phyloP scores from a whole-genome alignment of 2,329 filamentous ascomycete genomes.

The Penicillium sp. region DNA sequence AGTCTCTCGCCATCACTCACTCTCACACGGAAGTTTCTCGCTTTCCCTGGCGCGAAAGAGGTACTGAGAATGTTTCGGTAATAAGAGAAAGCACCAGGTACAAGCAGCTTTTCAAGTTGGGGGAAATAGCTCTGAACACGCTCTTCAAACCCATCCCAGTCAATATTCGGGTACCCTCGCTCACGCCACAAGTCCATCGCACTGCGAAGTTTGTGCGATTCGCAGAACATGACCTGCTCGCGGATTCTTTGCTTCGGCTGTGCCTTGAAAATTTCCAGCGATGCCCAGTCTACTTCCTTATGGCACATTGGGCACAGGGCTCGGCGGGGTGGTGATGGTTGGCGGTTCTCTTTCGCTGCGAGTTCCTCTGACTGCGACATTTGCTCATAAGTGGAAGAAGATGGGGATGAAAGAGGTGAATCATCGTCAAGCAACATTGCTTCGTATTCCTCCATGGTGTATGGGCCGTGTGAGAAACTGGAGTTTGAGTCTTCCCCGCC shows the following conservation, averaged over 20 bases:
- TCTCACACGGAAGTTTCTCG: slow-evolving; percentile 58
- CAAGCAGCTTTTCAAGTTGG: slow-evolving; percentile 59
- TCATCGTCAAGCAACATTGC: slow-evolving; percentile 23
- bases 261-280: slow-evolving; percentile 53
- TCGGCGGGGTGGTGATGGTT: slow-evolving; percentile 8
- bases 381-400: slow-evolving; percentile 19
- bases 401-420: slow-evolving; percentile 30
- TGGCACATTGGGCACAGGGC: slow-evolving; percentile 66
- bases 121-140: slow-evolving; percentile 58
- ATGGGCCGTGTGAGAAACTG: slow-evolving; percentile 29
- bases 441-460: slow-evolving; percentile 18
- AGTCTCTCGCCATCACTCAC: slow-evolving; percentile 43
- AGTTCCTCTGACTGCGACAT: slow-evolving; percentile 14
- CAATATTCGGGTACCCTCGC: slow-evolving; percentile 65
- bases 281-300: slow-evolving; percentile 53
- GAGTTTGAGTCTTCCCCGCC: slow-evolving; percentile 18
- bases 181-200: slow-evolving; percentile 51
- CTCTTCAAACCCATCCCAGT: slow-evolving; percentile 62
- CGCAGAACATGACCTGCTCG: slow-evolving; percentile 56
- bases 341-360: slow-evolving; percentile 3
- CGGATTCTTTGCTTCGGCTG: slow-evolving; percentile 35
- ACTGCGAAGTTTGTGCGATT: slow-evolving; percentile 56
- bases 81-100: slow-evolving; percentile 51
- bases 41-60: slow-evolving; percentile 56
- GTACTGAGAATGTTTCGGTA: slow-evolving; percentile 59